A percentile compares a stretch with the other conserved stretches of the same genome.
phyloP scores from a whole-genome alignment of 306 rosid species.

The Lablab purpureus region DNA sequence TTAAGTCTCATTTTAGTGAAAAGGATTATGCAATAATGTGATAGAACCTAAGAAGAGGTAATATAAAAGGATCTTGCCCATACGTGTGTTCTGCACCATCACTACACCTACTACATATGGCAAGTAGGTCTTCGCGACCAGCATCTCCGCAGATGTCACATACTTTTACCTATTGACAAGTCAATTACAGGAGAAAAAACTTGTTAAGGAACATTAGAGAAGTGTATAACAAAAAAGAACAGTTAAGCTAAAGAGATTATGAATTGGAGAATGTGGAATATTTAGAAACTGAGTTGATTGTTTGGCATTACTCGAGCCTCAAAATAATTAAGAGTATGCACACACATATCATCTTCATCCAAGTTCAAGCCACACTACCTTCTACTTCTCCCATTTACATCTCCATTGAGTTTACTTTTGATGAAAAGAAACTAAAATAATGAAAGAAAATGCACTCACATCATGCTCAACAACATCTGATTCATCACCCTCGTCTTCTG shows the following conservation, averaged over 20 bases:
- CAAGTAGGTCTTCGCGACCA: conserved; percentile 89
- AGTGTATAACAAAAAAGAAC: conserved; percentile 17
- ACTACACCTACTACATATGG: conserved; percentile 86
- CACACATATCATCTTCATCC: neutral
- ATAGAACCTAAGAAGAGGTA: conserved; percentile 6
- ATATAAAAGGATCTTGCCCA: conserved; percentile 46
- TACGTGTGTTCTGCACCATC: conserved; percentile 99
- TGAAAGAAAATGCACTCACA: conserved; percentile 59
- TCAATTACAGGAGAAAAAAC: conserved; percentile 9
- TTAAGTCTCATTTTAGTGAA: conserved; percentile 38
- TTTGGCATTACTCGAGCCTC: conserved; percentile 19
- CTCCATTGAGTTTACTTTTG: conserved; percentile 26
- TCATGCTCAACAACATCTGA: conserved; percentile 81
- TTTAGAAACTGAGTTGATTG: conserved; percentile 25
- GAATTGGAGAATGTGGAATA: conserved; percentile 16
- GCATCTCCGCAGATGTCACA: conserved; percentile 99
- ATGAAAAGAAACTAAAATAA: conserved; percentile 10
- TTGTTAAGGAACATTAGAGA: conserved; percentile 30
- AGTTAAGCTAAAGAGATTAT: neutral
- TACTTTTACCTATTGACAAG: conserved; percentile 76
- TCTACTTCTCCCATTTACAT: conserved; percentile 19
- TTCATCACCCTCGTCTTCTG: conserved; percentile 72
- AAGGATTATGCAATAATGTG: conserved; percentile 31
- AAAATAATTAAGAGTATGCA: conserved; percentile 13
- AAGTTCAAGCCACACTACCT: conserved; percentile 25